These are phyloP conservation scores for Backusella liffmaniae DNA, from an alignment of 192 early-diverging fungal species.

Conservation along the genomic window DNA sequence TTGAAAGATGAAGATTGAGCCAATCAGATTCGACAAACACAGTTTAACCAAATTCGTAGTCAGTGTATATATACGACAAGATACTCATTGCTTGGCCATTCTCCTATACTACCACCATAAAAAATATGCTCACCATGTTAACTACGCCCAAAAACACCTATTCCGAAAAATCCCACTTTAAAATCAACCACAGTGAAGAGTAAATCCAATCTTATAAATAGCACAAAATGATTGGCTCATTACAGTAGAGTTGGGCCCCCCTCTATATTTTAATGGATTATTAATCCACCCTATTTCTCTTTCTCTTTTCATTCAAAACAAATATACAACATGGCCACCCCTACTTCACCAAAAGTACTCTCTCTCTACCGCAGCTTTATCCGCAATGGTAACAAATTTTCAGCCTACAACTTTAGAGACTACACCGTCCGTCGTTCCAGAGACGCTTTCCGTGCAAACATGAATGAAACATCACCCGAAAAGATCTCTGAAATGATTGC, in stretches of 20 bases:
- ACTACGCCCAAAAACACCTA: not conserved
- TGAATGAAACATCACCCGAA: slow-evolving; percentile 51
- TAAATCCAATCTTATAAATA: not conserved
- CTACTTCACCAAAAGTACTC: slow-evolving; percentile 60
- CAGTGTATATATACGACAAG: not conserved
- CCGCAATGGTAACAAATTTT: slow-evolving; percentile 69
- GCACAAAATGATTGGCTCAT: not conserved
- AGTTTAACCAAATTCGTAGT: no score
- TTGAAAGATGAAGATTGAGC: no score
- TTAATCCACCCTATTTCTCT: slow-evolving; percentile 14
- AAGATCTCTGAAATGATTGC: slow-evolving; percentile 52
- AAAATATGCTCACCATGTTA: not conserved
- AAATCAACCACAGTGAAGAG: not conserved
- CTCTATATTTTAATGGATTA: not conserved
- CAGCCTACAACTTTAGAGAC: slow-evolving; percentile 86
- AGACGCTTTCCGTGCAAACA: slow-evolving; percentile 75
- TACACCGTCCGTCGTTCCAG: slow-evolving; percentile 79
- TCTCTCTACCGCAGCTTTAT: slow-evolving; percentile 77
- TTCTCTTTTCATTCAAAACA: not conserved
- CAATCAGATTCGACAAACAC: no score
- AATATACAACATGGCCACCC: slow-evolving; percentile 18
- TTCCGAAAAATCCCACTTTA: slow-evolving; percentile 6
- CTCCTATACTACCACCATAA: not conserved
- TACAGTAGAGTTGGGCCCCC: not conserved
- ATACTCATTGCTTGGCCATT: not conserved